Evolutionary conservation across 371 early-diverging fungal genomes (phyloP).

Genomic region (Conidiobolus incongruus): DNA sequence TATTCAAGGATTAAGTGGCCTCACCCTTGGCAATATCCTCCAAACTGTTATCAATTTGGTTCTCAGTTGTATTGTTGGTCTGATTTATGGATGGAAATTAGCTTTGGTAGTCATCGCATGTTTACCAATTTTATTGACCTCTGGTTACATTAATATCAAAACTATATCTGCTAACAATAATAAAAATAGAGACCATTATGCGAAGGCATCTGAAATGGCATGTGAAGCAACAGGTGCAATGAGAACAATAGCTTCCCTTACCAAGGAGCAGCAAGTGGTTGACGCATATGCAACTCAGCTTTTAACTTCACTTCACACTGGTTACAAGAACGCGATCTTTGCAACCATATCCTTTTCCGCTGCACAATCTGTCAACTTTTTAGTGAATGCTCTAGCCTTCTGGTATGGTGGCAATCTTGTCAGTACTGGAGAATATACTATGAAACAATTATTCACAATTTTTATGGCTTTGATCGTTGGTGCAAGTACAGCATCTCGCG

Average conservation of each 20-base stretch:
- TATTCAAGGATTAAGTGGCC: conserved; percentile 16
- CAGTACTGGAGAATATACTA: conserved; percentile 13
- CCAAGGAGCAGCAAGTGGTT: too few relatives aligned
- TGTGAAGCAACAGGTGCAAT: too few relatives aligned
- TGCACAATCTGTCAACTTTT: conserved; percentile 15
- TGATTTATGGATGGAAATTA: too few relatives aligned
- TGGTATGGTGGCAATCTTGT: conserved; percentile 46
- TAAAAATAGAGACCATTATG: conserved; percentile 1
- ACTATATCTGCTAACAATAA: conserved; percentile 6
- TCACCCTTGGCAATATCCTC: conserved; percentile 7
- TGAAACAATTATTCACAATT: conserved; percentile 25
- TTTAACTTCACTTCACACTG: conserved; percentile 36
- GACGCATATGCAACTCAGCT: too few relatives aligned
- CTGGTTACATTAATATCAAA: conserved; percentile 6
- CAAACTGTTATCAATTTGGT: conserved; percentile 5
- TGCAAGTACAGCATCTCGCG: conserved; percentile 12
- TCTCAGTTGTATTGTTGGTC: conserved; percentile 19
- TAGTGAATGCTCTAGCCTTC: conserved; percentile 42
- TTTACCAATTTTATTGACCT: conserved; percentile 19
- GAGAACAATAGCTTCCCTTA: too few relatives aligned
- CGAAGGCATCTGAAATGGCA: conserved; percentile 16
- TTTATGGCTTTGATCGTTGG: conserved; percentile 43
- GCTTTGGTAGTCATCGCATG: conserved; percentile 29
- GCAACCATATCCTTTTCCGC: conserved; percentile 33
- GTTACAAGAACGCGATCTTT: conserved; percentile 21